These are phyloP conservation scores for Podaxis sp. DNA, from an alignment of 768 basidiomycete genomes.

Conservation along the genomic window DNA sequence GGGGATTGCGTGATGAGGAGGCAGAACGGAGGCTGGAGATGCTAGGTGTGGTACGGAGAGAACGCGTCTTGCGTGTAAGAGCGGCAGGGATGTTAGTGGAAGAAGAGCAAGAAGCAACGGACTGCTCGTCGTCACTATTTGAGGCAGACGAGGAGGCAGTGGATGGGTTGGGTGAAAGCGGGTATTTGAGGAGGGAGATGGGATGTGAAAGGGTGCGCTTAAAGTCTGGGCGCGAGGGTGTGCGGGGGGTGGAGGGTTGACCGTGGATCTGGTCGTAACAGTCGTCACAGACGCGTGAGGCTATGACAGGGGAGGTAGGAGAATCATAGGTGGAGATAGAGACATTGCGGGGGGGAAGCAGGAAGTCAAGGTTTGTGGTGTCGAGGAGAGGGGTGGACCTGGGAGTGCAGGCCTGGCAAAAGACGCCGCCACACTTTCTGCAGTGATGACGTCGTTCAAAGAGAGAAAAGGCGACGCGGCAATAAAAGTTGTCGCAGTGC, in stretches of 20 bases:
- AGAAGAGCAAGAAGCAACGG: conserved; percentile 29
- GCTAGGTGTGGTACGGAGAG: conserved; percentile 33
- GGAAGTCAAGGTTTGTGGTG: conserved; percentile 66
- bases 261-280: conserved; percentile 78
- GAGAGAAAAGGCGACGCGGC: conserved; percentile 62
- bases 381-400: conserved; percentile 67
- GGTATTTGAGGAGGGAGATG: conserved; percentile 37
- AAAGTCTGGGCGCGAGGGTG: conserved; percentile 35
- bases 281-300: conserved; percentile 72
- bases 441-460: conserved; percentile 82
- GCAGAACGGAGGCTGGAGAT: conserved; percentile 33
- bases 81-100: conserved; percentile 24
- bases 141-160: conserved; percentile 27
- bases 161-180: conserved; percentile 29
- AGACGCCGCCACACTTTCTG: conserved; percentile 81
- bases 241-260: conserved; percentile 42
- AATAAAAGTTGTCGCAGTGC: conserved; percentile 74
- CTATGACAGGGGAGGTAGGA: conserved; percentile 55
- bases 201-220: conserved; percentile 38
- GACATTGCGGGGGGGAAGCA: conserved; percentile 69
- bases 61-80: conserved; percentile 28
- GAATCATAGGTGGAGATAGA: conserved; percentile 58
- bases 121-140: conserved; percentile 29
- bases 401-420: conserved; percentile 63
- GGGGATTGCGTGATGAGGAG: conserved; percentile 34